A percentile compares a stretch with the other conserved stretches of the same genome.
These are phyloP conservation scores for Lasiosphaeris hirsuta DNA, from an alignment of 495 filamentous ascomycete species.

Conservation along the genomic window DNA sequence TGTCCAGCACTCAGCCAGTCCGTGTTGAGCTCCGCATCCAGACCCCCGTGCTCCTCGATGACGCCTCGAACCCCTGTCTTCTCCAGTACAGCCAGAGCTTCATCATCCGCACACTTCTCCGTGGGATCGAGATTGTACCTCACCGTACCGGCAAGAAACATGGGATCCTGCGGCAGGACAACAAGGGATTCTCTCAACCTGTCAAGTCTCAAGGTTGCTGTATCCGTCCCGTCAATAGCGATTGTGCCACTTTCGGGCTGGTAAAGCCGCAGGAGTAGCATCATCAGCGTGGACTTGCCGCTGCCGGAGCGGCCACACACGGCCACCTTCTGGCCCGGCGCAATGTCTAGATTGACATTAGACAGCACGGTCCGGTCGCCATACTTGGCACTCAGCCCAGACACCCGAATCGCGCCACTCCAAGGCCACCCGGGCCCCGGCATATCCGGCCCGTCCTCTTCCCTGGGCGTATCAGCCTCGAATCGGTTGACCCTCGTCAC, in stretches of 20 bases:
- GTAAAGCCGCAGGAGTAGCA: slow-evolving; percentile 87
- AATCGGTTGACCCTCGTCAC: slow-evolving; percentile 57
- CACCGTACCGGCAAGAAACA: slow-evolving; percentile 44
- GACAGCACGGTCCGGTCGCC: slow-evolving; percentile 20
- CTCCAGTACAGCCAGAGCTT: slow-evolving; percentile 36
- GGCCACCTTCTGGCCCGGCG: slow-evolving; percentile 16
- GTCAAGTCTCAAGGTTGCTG: slow-evolving; percentile 39
- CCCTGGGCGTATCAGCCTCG: slow-evolving; percentile 44
- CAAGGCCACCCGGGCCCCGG: slow-evolving; percentile 40
- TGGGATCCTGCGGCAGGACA: slow-evolving; percentile 48
- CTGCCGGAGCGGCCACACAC: slow-evolving; percentile 24
- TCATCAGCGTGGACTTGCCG: slow-evolving; percentile 84
- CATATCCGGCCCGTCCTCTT: slow-evolving; percentile 44
- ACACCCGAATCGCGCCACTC: slow-evolving; percentile 43
- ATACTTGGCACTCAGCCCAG: slow-evolving; percentile 36
- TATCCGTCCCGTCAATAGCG: slow-evolving; percentile 45
- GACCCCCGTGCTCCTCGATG: slow-evolving; percentile 11
- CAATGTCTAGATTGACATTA: slow-evolving; percentile 23
- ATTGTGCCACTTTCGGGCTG: slow-evolving; percentile 67
- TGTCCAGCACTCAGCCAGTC: slow-evolving; percentile 57
- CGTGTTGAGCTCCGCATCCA: slow-evolving; percentile 49
- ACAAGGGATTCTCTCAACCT: slow-evolving; percentile 31
- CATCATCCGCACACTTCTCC: slow-evolving; percentile 32
- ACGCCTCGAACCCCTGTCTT: slow-evolving; percentile 15
- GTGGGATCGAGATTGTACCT: slow-evolving; percentile 49